These are phyloP conservation scores for Citrus reticulata DNA, from an alignment of 345 rosid genomes.

Conservation along the genomic window DNA sequence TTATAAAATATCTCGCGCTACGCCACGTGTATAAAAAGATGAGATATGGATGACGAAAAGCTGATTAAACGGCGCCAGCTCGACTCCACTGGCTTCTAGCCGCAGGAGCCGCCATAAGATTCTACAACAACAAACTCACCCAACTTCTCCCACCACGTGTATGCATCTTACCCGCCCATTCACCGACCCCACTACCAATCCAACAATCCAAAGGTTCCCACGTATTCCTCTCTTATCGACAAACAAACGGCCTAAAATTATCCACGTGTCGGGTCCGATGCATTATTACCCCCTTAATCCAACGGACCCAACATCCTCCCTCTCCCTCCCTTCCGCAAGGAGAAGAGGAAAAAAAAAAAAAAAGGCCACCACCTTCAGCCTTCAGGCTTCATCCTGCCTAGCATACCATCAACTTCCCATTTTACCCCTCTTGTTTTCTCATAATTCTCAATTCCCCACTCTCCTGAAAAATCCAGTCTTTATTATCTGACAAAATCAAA, in stretches of 20 bases:
- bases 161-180: not conserved
- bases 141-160: conserved; percentile 20
- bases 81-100: conserved; percentile 9
- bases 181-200: conserved; percentile 17
- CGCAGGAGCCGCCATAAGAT: conserved; percentile 28
- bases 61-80: not conserved
- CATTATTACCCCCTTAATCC: conserved; percentile 47
- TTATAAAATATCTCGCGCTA: not conserved
- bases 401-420: conserved; percentile 3
- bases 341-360: not conserved
- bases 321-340: not conserved
- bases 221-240: conserved; percentile 47
- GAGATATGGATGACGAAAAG: conserved; percentile 5
- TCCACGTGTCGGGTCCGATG: conserved; percentile 49
- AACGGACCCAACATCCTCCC: conserved; percentile 41
- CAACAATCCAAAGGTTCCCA: conserved; percentile 18
- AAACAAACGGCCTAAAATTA: conserved; percentile 36
- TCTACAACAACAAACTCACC: not conserved
- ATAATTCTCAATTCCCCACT: not conserved
- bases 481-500: not conserved
- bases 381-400: not conserved
- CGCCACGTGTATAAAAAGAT: conserved; percentile 12
- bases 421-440: not conserved
- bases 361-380: not conserved
- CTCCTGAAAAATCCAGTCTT: not conserved